These are phyloP conservation scores for Penicillium griseofulvum DNA, from an alignment of 2,329 filamentous ascomycete species.

Conservation along the genomic window DNA sequence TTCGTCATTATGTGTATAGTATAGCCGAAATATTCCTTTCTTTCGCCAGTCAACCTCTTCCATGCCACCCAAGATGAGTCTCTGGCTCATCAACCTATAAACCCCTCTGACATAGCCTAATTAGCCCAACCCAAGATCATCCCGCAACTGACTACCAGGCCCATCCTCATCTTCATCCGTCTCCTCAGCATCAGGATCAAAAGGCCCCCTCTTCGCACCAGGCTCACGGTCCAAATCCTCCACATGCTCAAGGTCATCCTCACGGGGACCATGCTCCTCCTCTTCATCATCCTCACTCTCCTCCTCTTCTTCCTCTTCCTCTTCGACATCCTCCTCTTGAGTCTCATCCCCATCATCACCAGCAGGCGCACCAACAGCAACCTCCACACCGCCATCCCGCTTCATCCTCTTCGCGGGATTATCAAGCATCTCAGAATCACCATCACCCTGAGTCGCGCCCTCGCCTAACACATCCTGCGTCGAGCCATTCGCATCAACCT, in stretches of 20 bases:
- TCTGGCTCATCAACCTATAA: not conserved
- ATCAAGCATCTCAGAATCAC: constrained; percentile 22
- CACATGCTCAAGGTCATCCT: constrained; percentile 15
- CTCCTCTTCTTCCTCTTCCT: constrained; percentile 23
- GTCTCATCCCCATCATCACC: constrained; percentile 18
- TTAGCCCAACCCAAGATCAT: constrained; percentile 32
- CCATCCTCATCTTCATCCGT: constrained; percentile 35
- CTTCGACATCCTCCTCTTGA: constrained; percentile 28
- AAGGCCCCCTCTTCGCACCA: constrained; percentile 18
- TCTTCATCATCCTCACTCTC: constrained; percentile 24
- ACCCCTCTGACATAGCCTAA: not conserved
- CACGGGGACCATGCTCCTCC: constrained; percentile 11
- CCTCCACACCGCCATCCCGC: constrained; percentile 17
- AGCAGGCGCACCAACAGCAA: not conserved
- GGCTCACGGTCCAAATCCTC: constrained; percentile 37
- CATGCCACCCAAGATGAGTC: not conserved
- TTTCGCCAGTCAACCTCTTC: not conserved
- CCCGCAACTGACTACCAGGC: constrained; percentile 31
- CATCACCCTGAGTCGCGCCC: constrained; percentile 11
- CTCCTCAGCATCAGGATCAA: constrained; percentile 36
- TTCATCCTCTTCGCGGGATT: constrained; percentile 25
- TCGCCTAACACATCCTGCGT: constrained; percentile 1
- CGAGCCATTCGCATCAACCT: constrained; percentile 41
- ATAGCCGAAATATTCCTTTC: constrained; percentile 14
- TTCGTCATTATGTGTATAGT: constrained; percentile 23